Base-by-base conservation (phyloP, 805 yeast species). In the Kuraishia cidri region DNA sequence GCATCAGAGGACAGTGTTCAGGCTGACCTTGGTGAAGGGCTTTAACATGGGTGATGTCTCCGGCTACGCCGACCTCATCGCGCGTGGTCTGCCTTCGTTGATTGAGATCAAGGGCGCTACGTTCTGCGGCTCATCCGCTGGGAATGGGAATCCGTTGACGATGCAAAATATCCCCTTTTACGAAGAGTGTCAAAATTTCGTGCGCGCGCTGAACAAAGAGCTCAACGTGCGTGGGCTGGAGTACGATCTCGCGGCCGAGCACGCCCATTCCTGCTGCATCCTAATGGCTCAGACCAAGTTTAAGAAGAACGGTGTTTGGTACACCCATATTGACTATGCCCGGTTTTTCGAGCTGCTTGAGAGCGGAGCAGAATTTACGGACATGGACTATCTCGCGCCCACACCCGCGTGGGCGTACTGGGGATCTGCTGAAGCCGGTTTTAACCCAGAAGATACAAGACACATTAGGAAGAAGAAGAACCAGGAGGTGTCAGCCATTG, bases 151-250 rank as follows among this genome's bases (percentile, higher is more conserved):
- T 48, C 88, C 95, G 30, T 64, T 87, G 43, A 86, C 96, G 3
- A 87, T 87, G 97, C 90, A 87, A 52, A 87, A 87, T 49, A 92
- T 88, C 36, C 97, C 97, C 29, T 87, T 83, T 50, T 87, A 87
- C 50, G 94, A 85, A 41, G 97, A 87, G 53, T 90, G 95, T 50
- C 76, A 75, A 44, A 60, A 54, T 6, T 87, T 87, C 54, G 96
- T 86, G 4, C 65, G 64, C 30, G 65, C 62, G 7, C 69, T 87
- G 41, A 71, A 73, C 28, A 59, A 60, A 9, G 86, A 79, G 44
- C 65, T 87, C 37, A 63, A 72, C 33, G 54, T 63, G 9, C 69
- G 94, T 44, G 87, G 87, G 1, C 62, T 80, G 20, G 67, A 66
- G 18, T 87, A 88, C 48, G 94, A 76, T 30, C 64, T 87, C 37